These are phyloP conservation scores for Platanthera zijinensis DNA, from an alignment of 106 monocot species.

Conservation along the genomic window DNA sequence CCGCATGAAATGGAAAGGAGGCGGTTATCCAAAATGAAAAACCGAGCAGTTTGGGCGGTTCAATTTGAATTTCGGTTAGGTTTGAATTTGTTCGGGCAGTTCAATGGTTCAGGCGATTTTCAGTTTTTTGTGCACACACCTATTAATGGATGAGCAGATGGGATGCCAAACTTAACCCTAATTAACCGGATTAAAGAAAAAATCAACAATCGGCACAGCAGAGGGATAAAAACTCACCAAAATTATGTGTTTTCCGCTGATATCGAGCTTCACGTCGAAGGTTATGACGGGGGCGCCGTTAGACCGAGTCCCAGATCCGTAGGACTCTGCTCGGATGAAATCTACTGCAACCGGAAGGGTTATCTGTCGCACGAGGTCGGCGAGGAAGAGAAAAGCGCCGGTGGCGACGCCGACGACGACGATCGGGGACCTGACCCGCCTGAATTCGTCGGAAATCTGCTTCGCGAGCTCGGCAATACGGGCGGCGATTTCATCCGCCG, in stretches of 20 bases:
- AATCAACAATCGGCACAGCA: too few relatives aligned
- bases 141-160: not conserved
- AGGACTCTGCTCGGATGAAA: slow-evolving; percentile 77
- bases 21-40: too few relatives aligned
- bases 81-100: too few relatives aligned
- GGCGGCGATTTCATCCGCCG: slow-evolving; percentile 49
- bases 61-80: too few relatives aligned
- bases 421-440: not conserved
- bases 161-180: not conserved
- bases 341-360: slow-evolving; percentile 52
- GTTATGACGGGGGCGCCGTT: slow-evolving; percentile 52
- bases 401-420: slow-evolving; percentile 80
- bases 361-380: slow-evolving; percentile 63
- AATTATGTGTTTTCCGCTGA: slow-evolving; percentile 75
- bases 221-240: slow-evolving; percentile 27
- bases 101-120: too few relatives aligned
- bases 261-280: slow-evolving; percentile 67
- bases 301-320: slow-evolving; percentile 68
- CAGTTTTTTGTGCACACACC: too few relatives aligned
- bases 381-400: slow-evolving; percentile 80
- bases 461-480: slow-evolving; percentile 51
- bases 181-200: not conserved
- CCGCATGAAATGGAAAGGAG: too few relatives aligned
- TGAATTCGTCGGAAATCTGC: slow-evolving; percentile 47
- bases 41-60: too few relatives aligned